Base-by-base conservation (phyloP, 2,329 filamentous ascomycete genomes). In the Ceratocystis papillata region DNA sequence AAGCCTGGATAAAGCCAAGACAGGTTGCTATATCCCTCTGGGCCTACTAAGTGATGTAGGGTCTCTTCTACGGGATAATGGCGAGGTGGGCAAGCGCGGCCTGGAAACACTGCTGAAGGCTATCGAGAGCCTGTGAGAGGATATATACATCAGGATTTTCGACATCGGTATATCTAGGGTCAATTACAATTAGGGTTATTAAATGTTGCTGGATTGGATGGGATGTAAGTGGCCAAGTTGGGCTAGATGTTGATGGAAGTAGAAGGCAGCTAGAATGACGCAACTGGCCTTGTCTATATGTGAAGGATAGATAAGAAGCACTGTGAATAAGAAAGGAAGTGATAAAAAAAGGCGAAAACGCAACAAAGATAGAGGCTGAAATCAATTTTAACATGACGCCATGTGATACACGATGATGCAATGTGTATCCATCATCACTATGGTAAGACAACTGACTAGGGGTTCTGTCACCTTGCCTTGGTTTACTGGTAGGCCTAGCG, bases 41-140 rank as follows among this genome's bases (percentile, higher is more conserved):
- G 93, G 93, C 0, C 77, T 95, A 71, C 82, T 94, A 74, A 97
- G 93, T 73, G 93, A 97, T 78, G 81, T 97, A 55, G 87, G 88
- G 3, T 88, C 87, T 77, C 76, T 94, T 66, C 77, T 96, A 30
- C 85, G 85, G 45, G 84, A 85, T 53, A 74, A 78, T 41, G 76
- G 76, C 0, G 80, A 79, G 22, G 72, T 86, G 45, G 75, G 74
- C 7, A 75, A 77, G n/a, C 77, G 76, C 57, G 82, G 82, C 0
- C 70, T 88, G 30, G 79, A 84, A 66, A 84, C 87, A 4, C 75
- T 88, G 68, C 73, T 86, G 67, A 79, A 76, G 69, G 83, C 83
- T 25, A 85, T 87, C 69, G 83, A 82, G 71, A 77, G 78, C 7
- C 74, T 87, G 25, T 22, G 33, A 45, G 33, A 10, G 41, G 55